Base-by-base conservation (phyloP, 352 stramenopile genomes). In the Phytophthora cactorum region DNA sequence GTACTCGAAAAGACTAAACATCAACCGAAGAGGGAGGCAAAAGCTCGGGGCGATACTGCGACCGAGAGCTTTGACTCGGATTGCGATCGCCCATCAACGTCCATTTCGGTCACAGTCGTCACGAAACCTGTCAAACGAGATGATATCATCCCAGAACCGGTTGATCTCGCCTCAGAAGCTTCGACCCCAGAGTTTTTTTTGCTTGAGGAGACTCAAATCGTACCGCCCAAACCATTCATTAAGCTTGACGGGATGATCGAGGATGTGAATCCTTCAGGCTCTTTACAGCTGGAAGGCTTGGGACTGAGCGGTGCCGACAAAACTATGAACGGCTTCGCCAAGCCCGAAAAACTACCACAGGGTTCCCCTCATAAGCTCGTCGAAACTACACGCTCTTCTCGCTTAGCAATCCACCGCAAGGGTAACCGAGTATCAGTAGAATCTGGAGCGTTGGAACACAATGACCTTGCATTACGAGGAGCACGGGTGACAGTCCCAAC, bases 41-140 rank as follows among this genome's bases (percentile, higher is more conserved):
- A 34, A 34, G 29, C 7, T 8, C 11, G 5, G 32, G 11, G 2
- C 5, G 7, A 7, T 34, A 8, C 32, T 38, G 32, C 5, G 8
- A 38, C 9, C 32, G 32, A 38, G 32, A 11, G 5, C 7, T 38
- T 12, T 12, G 32, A 38, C 32, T 43, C 12, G 11, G 36, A 43
- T 39, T 4, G 10, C 5, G 36, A 43, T 5, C 36, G 36, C 36
- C 36, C 36, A 5, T 5, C 36, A 6, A 43, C 36, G 3, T 15
- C 50, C n/a, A 75, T 75, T 54, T 59, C 44, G 15, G 63, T 75
- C 17, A 66, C 31, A 0, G 57, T 75, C 15, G 47, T 66, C 22
- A 63, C 63, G 1, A 72, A 75, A 31, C 34, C 39, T 39, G 17
- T 27, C 17, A 59, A 62, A 2, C 50, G 27, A 17, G 46, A 75